Evolutionary conservation across 2,329 filamentous ascomycete species (phyloP), one percentile per base, ranked within the genome.

Genomic region (Venturia oleaginea): DNA sequence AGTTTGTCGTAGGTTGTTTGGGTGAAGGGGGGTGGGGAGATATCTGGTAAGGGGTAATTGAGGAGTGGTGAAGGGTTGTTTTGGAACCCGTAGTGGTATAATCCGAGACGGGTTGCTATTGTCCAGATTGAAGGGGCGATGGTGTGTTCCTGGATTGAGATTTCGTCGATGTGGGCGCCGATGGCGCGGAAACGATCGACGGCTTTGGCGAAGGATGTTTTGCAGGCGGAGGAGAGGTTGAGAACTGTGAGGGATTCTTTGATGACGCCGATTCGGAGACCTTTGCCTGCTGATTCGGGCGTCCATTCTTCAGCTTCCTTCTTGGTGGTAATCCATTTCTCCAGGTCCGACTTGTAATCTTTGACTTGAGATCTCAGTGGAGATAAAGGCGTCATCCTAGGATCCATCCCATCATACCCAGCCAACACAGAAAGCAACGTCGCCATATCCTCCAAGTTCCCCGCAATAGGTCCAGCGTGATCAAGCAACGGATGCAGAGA

Each of bases 71-170:
- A 68, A 7, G 71, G 69, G n/a, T 67, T 67, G 65, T 73, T 73
- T 40, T 68, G 64, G 30, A 75, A 65, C 34, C 68, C 71, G 42
- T 70, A 66, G 11, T 59, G 64, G 2, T 69, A 69, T 63, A 76
- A 74, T 34, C 66, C 68, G 8, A 72, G 69, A 13, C 73, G 69
- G 6, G 72, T 70, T 0, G 71, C 71, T 13, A 75, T 68, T 1
- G 81, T 81, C 80, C 81, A 83, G 66, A 84, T 78, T 0, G 76
- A 71, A 0, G 79, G 75, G 0, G 77, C 81, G 17, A 76, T 69
- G 19, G 71, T 67, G 68, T 84, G 81, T 68, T 81, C 73, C 1
- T 81, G 80, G 4, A 82, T 71, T 1, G 76, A 79, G 2, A 82
- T 70, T 27, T 81, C 76, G 19, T 72, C 68, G 10, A 83, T 79